Percentiles rank a stretch among this genome's conserved stretches.
These are phyloP conservation scores for Bipolaris gigantea DNA, from an alignment of 2,329 filamentous ascomycete species.

Conservation along the genomic window DNA sequence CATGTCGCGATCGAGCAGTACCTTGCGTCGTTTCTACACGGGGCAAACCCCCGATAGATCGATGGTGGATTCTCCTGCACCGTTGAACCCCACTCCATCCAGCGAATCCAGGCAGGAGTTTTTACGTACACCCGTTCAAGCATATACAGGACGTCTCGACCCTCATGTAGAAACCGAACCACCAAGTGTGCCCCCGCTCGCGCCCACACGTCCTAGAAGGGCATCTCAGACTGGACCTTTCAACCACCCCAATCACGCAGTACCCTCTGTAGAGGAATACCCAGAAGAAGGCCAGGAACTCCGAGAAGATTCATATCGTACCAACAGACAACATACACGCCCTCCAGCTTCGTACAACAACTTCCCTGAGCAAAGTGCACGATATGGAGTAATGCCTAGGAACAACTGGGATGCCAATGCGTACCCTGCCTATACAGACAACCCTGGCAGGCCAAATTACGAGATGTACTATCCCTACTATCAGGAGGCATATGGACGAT, in stretches of 20 bases:
- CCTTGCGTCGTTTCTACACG: conserved; percentile 35
- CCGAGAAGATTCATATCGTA: conserved; percentile 29
- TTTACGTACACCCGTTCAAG: conserved; percentile 33
- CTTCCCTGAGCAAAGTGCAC: conserved; percentile 12
- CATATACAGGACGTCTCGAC: conserved; percentile 30
- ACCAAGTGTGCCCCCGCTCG: conserved; percentile 15
- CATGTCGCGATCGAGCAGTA: conserved; percentile 27
- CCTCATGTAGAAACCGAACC: conserved; percentile 14
- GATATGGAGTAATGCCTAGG: conserved; percentile 20
- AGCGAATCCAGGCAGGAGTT: conserved; percentile 34
- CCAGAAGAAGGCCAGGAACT: conserved; percentile 33
- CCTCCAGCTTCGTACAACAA: conserved; percentile 34
- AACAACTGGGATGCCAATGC: conserved; percentile 18
- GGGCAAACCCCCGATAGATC: conserved; percentile 35
- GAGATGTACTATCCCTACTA: conserved; percentile 31
- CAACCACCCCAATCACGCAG: conserved; percentile 10
- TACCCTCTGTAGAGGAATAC: conserved; percentile 33
- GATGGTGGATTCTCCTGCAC: conserved; percentile 30
- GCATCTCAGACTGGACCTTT: conserved; percentile 12
- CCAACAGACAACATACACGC: conserved; percentile 21
- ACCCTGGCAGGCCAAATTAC: conserved; percentile 23
- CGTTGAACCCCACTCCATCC: conserved; percentile 17
- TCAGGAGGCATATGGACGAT: conserved; percentile 15
- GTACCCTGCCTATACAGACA: conserved; percentile 24
- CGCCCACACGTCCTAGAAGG: conserved; percentile 11